These are phyloP conservation scores for Mycena olivaceomarginata DNA, from an alignment of 768 basidiomycete genomes.

Conservation along the genomic window DNA sequence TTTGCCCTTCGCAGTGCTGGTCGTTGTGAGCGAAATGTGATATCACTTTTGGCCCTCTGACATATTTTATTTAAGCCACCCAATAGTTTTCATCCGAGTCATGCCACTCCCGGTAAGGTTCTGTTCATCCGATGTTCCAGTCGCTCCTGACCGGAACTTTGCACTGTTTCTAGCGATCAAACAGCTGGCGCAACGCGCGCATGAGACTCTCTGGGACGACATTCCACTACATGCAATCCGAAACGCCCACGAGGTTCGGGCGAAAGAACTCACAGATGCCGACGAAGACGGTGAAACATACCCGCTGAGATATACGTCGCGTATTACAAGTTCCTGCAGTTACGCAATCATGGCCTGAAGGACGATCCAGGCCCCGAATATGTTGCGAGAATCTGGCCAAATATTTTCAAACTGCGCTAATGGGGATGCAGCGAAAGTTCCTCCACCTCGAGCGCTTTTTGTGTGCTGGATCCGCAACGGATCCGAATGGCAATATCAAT, in stretches of 20 bases:
- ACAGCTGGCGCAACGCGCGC: slow-evolving; percentile 13
- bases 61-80: slow-evolving; percentile 11
- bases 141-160: not conserved
- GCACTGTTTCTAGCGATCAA: slow-evolving; percentile 4
- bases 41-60: not conserved
- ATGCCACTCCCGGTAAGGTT: slow-evolving; percentile 1
- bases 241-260: not conserved
- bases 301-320: not conserved
- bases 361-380: not conserved
- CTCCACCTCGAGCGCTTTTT: slow-evolving; percentile 18
- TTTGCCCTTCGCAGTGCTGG: not conserved
- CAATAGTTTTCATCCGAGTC: not conserved
- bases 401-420: not conserved
- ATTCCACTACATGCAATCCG: not conserved
- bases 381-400: not conserved
- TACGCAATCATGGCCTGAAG: not conserved
- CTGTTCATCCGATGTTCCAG: not conserved
- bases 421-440: not conserved
- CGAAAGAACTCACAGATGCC: not conserved
- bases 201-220: slow-evolving; percentile 20
- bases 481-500: not conserved
- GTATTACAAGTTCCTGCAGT: slow-evolving; percentile 12
- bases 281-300: slow-evolving; percentile 8
- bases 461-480: not conserved
- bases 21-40: not conserved